Evolutionary conservation across 768 basidiomycete species (phyloP).

Genomic region (Suillus alpinus): DNA sequence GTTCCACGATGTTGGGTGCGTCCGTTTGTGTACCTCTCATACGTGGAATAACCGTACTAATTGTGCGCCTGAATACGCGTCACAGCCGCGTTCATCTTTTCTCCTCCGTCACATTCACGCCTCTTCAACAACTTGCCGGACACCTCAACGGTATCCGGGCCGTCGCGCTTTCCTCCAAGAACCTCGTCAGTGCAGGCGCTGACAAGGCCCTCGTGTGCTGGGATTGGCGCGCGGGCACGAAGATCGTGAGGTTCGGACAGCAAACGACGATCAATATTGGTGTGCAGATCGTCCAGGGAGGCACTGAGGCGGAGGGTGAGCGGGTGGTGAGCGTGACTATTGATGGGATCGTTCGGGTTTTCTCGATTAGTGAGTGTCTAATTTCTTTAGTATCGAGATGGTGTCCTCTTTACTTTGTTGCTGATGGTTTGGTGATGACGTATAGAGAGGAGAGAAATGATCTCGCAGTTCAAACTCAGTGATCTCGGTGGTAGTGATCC

Average conservation of each 20-base stretch:
- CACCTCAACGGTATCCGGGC: slow-evolving; percentile 90
- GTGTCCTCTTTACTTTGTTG: slow-evolving; percentile 22
- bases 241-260: slow-evolving; percentile 88
- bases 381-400: not conserved
- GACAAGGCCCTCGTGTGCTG: slow-evolving; percentile 77
- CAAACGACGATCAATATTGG: slow-evolving; percentile 92
- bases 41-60: not conserved
- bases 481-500: slow-evolving; percentile 73
- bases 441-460: slow-evolving; percentile 75
- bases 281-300: slow-evolving; percentile 66
- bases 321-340: slow-evolving; percentile 89
- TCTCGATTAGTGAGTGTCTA: slow-evolving; percentile 74
- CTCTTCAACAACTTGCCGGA: slow-evolving; percentile 79
- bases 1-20: slow-evolving; percentile 88
- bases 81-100: slow-evolving; percentile 82
- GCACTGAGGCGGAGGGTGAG: slow-evolving; percentile 56
- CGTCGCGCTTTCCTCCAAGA: slow-evolving; percentile 80
- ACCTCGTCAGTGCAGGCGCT: slow-evolving; percentile 81
- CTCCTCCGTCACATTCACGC: slow-evolving; percentile 80
- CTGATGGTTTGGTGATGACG: slow-evolving; percentile 14
- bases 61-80: not conserved
- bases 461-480: slow-evolving; percentile 85
- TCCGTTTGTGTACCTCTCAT: slow-evolving; percentile 4
- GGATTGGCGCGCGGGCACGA: slow-evolving; percentile 88
- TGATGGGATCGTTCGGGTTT: slow-evolving; percentile 87